A percentile compares a stretch with the other conserved stretches of the same genome.
Conservation (phyloP, 495 filamentous ascomycete species). For the Podospora appendiculata region DNA sequence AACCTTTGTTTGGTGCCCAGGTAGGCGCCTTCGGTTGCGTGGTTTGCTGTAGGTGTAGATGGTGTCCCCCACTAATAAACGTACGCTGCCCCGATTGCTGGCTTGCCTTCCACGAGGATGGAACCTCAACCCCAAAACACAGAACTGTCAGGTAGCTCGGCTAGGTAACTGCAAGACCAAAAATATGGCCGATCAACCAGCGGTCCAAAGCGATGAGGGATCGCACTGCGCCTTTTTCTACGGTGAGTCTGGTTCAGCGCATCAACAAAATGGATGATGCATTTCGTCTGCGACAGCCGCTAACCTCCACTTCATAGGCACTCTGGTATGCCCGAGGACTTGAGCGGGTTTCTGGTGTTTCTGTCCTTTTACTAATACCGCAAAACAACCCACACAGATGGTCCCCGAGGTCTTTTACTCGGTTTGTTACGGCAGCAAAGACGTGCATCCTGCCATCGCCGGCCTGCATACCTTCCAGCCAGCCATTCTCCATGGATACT, state of each 20-base stretch:
- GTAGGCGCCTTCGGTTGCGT: no score
- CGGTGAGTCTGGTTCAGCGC: constrained; percentile 28
- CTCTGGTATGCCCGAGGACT: constrained; percentile 18
- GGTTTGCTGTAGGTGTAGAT: no score
- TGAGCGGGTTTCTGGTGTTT: no score
- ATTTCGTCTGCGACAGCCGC: background rate
- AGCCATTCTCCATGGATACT: constrained; percentile 65
- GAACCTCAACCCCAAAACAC: no score
- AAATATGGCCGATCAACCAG: constrained; percentile 1
- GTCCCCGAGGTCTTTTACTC: constrained; percentile 72
- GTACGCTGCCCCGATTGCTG: no score
- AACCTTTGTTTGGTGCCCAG: no score
- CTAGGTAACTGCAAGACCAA: background rate
- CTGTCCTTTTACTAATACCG: no score
- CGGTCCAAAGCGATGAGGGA: constrained; percentile 12
- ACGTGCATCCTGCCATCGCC: constrained; percentile 10
- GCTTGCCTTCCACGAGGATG: no score
- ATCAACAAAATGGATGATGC: background rate
- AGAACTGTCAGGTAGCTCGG: no score
- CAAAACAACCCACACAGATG: constrained; percentile 49
- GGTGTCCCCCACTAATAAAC: no score
- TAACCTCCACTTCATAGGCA: constrained; percentile 22
- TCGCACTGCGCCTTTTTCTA: constrained; percentile 57
- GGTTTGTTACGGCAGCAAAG: constrained; percentile 58
- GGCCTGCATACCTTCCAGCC: constrained; percentile 56